Evolutionary conservation across 1,284 basidiomycete genomes (phyloP).

Genomic region (Thelephora terrestris): DNA sequence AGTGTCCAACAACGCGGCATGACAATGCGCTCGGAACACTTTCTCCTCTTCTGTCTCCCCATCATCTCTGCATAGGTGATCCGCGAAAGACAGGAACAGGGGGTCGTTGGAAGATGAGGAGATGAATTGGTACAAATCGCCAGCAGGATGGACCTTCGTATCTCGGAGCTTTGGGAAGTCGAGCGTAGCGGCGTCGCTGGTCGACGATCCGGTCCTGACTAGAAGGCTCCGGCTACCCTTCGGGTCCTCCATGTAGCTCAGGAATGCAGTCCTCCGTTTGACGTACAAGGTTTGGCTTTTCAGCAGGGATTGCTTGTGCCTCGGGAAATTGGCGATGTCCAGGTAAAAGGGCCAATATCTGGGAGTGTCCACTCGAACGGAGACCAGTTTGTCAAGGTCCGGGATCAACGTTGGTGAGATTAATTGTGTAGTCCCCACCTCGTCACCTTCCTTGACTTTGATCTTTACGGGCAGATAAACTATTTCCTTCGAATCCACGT

Average conservation of each 20-base stretch:
- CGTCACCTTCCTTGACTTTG: conserved; percentile 54
- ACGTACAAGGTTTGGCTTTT: conserved; percentile 79
- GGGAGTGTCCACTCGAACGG: conserved; percentile 82
- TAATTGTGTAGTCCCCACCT: conserved; percentile 56
- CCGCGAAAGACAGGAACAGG: conserved; percentile 66
- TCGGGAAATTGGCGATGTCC: conserved; percentile 56
- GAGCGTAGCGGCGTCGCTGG: conserved; percentile 64
- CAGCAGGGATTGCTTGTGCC: conserved; percentile 63
- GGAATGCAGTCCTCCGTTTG: conserved; percentile 85
- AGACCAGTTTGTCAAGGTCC: conserved; percentile 68
- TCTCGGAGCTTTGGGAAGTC: conserved; percentile 74
- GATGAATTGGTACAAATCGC: conserved; percentile 75
- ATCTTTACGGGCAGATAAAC: conserved; percentile 90
- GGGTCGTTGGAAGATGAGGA: conserved; percentile 75
- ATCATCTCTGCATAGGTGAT: conserved; percentile 56
- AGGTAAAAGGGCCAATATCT: conserved; percentile 91
- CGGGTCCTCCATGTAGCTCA: conserved; percentile 90
- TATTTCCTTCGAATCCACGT: conserved; percentile 83
- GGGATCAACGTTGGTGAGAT: conserved; percentile 91
- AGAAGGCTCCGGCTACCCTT: conserved; percentile 86
- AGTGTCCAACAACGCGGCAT: conserved; percentile 77
- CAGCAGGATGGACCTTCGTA: conserved; percentile 51
- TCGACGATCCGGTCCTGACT: conserved; percentile 66
- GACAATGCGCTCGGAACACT: conserved; percentile 63
- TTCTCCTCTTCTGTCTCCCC: conserved; percentile 47